These are phyloP conservation scores for Glarea lozoyensis DNA, from an alignment of 495 filamentous ascomycete genomes.

Conservation along the genomic window DNA sequence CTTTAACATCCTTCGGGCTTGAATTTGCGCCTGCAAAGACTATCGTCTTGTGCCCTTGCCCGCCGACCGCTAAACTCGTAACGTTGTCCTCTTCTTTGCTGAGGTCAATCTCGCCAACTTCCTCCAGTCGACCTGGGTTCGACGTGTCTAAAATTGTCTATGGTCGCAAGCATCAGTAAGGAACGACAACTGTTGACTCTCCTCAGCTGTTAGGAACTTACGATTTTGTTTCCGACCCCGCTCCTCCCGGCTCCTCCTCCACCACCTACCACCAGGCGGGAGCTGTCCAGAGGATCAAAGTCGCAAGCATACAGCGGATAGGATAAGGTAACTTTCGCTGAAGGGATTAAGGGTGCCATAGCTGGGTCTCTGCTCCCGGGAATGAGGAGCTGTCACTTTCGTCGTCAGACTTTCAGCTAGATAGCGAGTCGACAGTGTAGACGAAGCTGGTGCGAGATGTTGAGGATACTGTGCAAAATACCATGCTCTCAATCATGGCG, in stretches of 20 bases:
- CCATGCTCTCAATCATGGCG: no score
- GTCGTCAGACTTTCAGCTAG: no score
- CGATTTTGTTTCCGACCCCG: constrained; percentile 88
- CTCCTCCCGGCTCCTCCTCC: constrained; percentile 80
- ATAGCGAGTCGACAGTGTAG: no score
- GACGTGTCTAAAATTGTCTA: constrained; percentile 65
- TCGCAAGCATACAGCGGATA: constrained; percentile 89
- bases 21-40: constrained; percentile 86
- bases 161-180: constrained; percentile 18
- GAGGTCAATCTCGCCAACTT: constrained; percentile 67
- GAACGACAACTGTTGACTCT: no score
- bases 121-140: constrained; percentile 47
- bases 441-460: no score
- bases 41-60: constrained; percentile 46
- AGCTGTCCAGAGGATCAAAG: constrained; percentile 73
- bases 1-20: constrained; percentile 54
- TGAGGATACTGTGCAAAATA: no score
- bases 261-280: constrained; percentile 74
- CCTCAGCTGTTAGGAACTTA: constrained; percentile 29
- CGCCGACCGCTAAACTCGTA: constrained; percentile 64
- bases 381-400: no score
- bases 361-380: no score
- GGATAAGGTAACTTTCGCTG: constrained; percentile 60
- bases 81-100: constrained; percentile 88
- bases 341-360: constrained; percentile 48